Conservation (phyloP, 2,329 filamentous ascomycete species). For the Didymella segeticola region DNA sequence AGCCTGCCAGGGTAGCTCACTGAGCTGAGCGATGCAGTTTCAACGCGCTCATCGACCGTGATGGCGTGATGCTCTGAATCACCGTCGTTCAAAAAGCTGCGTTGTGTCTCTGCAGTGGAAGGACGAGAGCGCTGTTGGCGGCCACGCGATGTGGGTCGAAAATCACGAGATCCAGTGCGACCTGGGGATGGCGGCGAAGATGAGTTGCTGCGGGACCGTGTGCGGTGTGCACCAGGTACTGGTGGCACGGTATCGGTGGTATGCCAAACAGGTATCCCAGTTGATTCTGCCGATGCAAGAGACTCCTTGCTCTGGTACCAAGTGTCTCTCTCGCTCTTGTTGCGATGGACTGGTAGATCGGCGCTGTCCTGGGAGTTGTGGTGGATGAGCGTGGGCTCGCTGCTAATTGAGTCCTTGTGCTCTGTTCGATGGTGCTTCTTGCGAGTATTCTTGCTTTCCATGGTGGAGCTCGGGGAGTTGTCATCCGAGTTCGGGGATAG, state of each 20-base stretch:
- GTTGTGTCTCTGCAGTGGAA: slow-evolving; percentile 7
- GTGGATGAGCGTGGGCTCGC: slow-evolving; percentile 15
- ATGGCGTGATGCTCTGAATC: slow-evolving; percentile 1
- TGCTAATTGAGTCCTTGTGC: slow-evolving; percentile 13
- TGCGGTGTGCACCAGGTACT: neutral
- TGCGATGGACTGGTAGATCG: slow-evolving; percentile 2
- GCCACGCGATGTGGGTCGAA: slow-evolving; percentile 6
- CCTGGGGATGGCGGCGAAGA: slow-evolving; percentile 3
- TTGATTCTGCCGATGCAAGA: neutral
- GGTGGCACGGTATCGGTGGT: neutral
- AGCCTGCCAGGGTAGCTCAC: slow-evolving; percentile 12
- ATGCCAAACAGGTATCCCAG: neutral
- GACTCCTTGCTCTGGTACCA: slow-evolving; percentile 14
- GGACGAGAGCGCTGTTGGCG: slow-evolving; percentile 2
- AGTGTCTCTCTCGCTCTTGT: slow-evolving; percentile 6
- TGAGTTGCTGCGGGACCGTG: slow-evolving; percentile 5
- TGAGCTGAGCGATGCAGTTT: neutral
- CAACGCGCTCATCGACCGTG: neutral
- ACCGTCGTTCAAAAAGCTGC: neutral
- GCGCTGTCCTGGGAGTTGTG: slow-evolving; percentile 8
- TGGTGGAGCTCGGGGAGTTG: slow-evolving; percentile 8
- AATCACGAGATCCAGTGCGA: neutral
- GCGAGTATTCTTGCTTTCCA: slow-evolving; percentile 10
- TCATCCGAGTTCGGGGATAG: neutral
- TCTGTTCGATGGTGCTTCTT: slow-evolving; percentile 15